These are phyloP conservation scores for Malus orientalis DNA, from an alignment of 306 rosid species.

Conservation along the genomic window DNA sequence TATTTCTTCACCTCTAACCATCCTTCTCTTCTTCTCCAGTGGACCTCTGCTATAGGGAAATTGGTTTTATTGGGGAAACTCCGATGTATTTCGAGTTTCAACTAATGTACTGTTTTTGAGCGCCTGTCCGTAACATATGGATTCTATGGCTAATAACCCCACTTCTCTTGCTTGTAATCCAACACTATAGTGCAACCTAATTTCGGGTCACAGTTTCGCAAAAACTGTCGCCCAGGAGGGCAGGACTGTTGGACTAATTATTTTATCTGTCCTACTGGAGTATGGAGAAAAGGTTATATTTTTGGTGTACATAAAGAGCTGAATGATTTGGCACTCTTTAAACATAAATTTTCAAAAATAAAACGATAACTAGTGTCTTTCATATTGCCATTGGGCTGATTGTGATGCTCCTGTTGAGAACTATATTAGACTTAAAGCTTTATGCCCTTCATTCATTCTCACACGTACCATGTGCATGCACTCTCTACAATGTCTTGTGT, in stretches of 20 bases:
- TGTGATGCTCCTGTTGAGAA: not conserved
- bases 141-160: not conserved
- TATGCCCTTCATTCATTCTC: not conserved
- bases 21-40: not conserved
- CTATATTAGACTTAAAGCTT: not conserved
- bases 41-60: not conserved
- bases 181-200: not conserved
- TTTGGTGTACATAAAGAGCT: not conserved
- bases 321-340: not conserved
- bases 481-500: not conserved
- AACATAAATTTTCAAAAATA: not conserved
- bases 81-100: not conserved
- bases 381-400: not conserved
- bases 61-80: not conserved
- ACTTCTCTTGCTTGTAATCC: not conserved
- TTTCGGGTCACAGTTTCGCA: not conserved
- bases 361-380: not conserved
- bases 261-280: not conserved
- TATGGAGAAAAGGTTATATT: not conserved
- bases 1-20: not conserved
- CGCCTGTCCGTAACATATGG: not conserved
- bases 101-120: not conserved
- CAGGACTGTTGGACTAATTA: not conserved
- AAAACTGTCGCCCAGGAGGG: not conserved
- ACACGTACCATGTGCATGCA: not conserved